Conservation (phyloP, 1,284 basidiomycete species). For the Phaffia rhodozyma region DNA sequence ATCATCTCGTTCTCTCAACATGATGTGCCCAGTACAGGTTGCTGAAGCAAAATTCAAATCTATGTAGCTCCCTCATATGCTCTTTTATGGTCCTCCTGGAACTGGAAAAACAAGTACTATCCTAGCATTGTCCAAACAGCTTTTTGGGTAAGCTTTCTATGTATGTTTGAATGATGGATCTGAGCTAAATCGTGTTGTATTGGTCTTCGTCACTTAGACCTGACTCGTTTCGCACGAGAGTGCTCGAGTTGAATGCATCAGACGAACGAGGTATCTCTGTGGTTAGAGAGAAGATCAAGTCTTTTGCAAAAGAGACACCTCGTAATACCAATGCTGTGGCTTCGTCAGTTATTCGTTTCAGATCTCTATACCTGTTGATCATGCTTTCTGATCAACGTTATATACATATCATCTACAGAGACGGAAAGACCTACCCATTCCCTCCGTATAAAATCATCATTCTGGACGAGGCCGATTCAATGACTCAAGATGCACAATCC, state of each 20-base stretch:
- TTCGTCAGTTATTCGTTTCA: slow-evolving; percentile 25
- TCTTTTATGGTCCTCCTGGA: slow-evolving; percentile 98
- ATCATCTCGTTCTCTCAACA: neutral
- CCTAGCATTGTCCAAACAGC: slow-evolving; percentile 80
- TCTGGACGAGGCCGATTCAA: slow-evolving; percentile 96
- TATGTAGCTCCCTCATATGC: slow-evolving; percentile 87
- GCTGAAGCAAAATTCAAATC: slow-evolving; percentile 3
- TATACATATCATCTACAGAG: slow-evolving; percentile 28
- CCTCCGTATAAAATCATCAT: slow-evolving; percentile 99
- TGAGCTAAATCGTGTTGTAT: slow-evolving; percentile 16
- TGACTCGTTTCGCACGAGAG: slow-evolving; percentile 83
- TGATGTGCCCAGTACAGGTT: slow-evolving; percentile 2
- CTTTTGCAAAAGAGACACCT: slow-evolving; percentile 90
- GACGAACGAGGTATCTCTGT: slow-evolving; percentile 96
- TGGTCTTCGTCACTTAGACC: slow-evolving; percentile 46
- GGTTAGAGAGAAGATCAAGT: slow-evolving; percentile 97
- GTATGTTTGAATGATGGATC: neutral
- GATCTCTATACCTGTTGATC: neutral
- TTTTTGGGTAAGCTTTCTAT: slow-evolving; percentile 63
- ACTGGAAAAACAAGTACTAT: slow-evolving; percentile 99
- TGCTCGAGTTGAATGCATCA: slow-evolving; percentile 97
- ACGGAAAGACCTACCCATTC: slow-evolving; percentile 79
- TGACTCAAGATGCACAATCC: slow-evolving; percentile 98
- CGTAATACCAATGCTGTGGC: slow-evolving; percentile 59
- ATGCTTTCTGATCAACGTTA: neutral